These are phyloP conservation scores for Pseudisothecium myosuroides DNA, from an alignment of 225 moss, liverwort and hornwort genomes.

Conservation along the genomic window DNA sequence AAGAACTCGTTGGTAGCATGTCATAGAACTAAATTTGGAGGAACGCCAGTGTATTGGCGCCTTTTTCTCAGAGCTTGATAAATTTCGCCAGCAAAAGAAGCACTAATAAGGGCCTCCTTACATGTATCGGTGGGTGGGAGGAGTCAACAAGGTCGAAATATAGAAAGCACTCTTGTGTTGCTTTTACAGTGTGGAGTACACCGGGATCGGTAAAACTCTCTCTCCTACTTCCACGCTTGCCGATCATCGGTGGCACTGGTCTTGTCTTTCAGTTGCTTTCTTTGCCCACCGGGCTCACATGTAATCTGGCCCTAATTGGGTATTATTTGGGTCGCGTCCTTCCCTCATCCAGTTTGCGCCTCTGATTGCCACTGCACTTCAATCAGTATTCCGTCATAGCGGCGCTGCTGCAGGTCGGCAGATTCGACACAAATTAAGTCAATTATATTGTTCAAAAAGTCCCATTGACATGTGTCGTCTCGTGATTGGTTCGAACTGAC, in stretches of 20 bases:
- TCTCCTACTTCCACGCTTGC: no score
- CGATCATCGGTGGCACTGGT: no score
- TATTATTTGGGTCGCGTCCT: neutral
- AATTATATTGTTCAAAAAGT: fast-evolving
- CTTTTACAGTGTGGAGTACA: no score
- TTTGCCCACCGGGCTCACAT: no score
- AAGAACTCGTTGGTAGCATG: neutral
- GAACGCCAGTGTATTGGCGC: neutral
- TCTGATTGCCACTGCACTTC: neutral
- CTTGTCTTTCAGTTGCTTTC: no score
- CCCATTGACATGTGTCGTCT: neutral
- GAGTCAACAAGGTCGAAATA: no score
- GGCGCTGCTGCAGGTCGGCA: neutral
- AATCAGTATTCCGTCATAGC: neutral
- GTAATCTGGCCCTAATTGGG: no score
- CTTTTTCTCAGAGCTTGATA: neutral
- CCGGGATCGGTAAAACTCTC: no score
- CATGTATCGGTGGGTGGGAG: no score
- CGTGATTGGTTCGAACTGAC: neutral
- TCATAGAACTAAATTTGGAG: neutral
- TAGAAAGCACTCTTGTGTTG: no score
- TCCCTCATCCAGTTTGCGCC: neutral
- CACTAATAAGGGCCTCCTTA: no score
- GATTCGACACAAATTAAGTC: neutral
- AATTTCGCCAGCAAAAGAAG: neutral